Evolutionary conservation across 352 stramenopile genomes (phyloP).

Genomic region (Lagenidium sp.): DNA sequence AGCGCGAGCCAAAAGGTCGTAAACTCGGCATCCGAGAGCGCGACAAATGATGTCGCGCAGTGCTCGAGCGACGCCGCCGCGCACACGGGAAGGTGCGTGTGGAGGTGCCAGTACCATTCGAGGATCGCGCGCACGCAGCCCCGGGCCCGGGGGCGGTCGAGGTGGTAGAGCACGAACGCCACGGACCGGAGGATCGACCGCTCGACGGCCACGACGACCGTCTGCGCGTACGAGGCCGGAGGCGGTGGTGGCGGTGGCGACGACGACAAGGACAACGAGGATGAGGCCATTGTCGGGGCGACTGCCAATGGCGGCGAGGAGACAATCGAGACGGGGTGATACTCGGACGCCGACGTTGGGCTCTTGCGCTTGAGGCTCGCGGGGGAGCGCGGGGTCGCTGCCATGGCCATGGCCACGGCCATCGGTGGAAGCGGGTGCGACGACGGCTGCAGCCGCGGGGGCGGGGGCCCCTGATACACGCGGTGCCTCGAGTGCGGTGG

Average conservation of each 20-base stretch:
- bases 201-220: slow-evolving; percentile 45
- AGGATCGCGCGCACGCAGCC: slow-evolving; percentile 50
- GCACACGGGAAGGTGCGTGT: slow-evolving; percentile 36
- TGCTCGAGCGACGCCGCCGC: slow-evolving; percentile 30
- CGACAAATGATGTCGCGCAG: slow-evolving; percentile 42
- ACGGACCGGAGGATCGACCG: slow-evolving; percentile 50
- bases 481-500: too few relatives aligned
- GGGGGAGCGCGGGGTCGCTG: background rate
- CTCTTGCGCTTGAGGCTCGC: slow-evolving; percentile 12
- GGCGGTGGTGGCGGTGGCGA: background rate
- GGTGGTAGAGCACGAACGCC: slow-evolving; percentile 58
- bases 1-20: slow-evolving; percentile 58
- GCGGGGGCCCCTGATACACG: background rate
- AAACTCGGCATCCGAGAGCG: slow-evolving; percentile 57
- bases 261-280: background rate
- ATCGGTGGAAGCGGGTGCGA: background rate
- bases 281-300: background rate
- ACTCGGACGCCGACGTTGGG: slow-evolving; percentile 1
- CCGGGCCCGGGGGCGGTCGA: slow-evolving; percentile 40
- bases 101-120: slow-evolving; percentile 52
- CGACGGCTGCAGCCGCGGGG: background rate
- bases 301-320: background rate
- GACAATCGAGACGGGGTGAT: background rate
- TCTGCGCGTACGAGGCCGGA: slow-evolving; percentile 20
- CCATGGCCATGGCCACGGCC: background rate